A percentile compares a stretch with the other conserved stretches of the same genome.
Conservation (phyloP, 2,329 filamentous ascomycete genomes). For the Fragosphaeria purpurea region DNA sequence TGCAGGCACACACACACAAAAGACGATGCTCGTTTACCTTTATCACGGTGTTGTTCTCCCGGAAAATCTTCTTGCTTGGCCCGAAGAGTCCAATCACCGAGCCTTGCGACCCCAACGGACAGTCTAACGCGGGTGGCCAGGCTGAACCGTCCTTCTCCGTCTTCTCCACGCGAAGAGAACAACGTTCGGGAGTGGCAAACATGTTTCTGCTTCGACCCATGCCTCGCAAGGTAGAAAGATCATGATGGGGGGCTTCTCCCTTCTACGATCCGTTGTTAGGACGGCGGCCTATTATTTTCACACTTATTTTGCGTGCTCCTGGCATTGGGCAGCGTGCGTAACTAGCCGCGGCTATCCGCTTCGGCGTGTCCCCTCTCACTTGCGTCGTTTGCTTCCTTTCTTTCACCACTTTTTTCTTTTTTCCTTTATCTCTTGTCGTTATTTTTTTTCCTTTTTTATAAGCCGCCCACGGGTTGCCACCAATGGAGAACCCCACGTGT, state of each 20-base stretch:
- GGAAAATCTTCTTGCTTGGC: conserved; percentile 8
- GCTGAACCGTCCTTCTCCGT: no score
- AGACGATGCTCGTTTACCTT: no score
- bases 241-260: no score
- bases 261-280: no score
- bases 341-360: conserved; percentile 16
- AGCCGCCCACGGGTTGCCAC: conserved; percentile 3
- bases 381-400: background rate
- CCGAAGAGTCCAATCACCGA: conserved; percentile 7
- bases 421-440: background rate
- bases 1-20: no score
- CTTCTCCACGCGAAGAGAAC: no score
- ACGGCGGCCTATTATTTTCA: no score
- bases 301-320: no score
- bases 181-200: no score
- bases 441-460: background rate
- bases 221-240: no score
- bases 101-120: conserved; percentile 1
- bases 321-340: conserved; percentile 8
- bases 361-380: background rate
- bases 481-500: conserved; percentile 14
- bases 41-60: conserved; percentile 3
- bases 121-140: background rate
- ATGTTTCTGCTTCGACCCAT: no score
- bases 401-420: background rate